A percentile compares a stretch with the other conserved stretches of the same genome.
Evolutionary conservation across 164 flowering plant genomes (phyloP).

Genomic region (Sextonia rubra): DNA sequence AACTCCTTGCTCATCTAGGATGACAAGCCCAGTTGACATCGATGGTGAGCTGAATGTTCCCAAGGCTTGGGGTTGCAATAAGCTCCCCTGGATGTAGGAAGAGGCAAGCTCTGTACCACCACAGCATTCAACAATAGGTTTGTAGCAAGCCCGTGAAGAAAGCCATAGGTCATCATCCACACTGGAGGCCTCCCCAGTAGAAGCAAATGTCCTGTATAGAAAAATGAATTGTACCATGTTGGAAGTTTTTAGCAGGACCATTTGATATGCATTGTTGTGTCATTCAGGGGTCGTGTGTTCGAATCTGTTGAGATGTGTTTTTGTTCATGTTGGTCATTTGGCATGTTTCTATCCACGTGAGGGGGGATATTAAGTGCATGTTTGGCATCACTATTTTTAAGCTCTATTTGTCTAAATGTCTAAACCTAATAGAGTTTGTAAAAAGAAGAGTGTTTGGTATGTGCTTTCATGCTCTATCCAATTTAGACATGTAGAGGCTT

Average conservation of each 20-base stretch:
- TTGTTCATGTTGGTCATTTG: no score
- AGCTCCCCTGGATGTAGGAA: slow-evolving; percentile 58
- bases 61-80: slow-evolving; percentile 87
- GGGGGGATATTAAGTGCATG: no score
- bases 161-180: slow-evolving; percentile 97
- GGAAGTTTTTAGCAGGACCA: not conserved
- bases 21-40: slow-evolving; percentile 72
- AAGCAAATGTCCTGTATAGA: slow-evolving; percentile 52
- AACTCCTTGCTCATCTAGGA: slow-evolving; percentile 69
- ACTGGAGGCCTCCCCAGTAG: slow-evolving; percentile 90
- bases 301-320: no score
- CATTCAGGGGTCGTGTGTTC: no score
- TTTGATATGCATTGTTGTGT: no score
- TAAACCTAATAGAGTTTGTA: no score
- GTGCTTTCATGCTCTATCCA: no score
- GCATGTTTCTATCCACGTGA: no score
- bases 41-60: slow-evolving; percentile 82
- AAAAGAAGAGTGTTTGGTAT: no score
- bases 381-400: no score
- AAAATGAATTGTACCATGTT: not conserved
- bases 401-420: no score
- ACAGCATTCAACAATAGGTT: slow-evolving; percentile 79
- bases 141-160: slow-evolving; percentile 76
- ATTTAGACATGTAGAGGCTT: no score
- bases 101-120: slow-evolving; percentile 95